Percentiles rank a stretch among this genome's conserved stretches.
Evolutionary conservation across 225 moss, liverwort and hornwort genomes (phyloP).

Genomic region (Physcomitrellopsis africana): DNA sequence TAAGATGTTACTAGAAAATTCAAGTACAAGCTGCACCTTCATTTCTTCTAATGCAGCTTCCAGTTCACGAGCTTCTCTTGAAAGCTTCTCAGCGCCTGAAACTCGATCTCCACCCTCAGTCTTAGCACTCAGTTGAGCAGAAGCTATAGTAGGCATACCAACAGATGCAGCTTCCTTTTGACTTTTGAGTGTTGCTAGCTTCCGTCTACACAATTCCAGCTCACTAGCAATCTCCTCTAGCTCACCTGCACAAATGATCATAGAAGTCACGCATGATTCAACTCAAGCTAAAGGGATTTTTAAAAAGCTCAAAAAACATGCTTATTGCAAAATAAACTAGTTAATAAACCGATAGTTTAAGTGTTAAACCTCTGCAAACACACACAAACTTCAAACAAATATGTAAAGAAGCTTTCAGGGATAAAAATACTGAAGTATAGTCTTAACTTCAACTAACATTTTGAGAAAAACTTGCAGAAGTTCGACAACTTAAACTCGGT

Average conservation of each 20-base stretch:
- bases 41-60: slow-evolving; percentile 86
- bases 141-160: slow-evolving; percentile 62
- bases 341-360: background rate
- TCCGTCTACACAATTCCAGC: slow-evolving; percentile 82
- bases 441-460: background rate
- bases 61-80: slow-evolving; percentile 73
- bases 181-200: slow-evolving; percentile 77
- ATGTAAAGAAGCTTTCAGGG: background rate
- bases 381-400: slow-evolving; percentile 20
- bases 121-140: slow-evolving; percentile 46
- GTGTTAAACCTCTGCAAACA: slow-evolving; percentile 14
- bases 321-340: slow-evolving; percentile 3
- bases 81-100: slow-evolving; percentile 57
- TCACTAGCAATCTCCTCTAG: slow-evolving; percentile 87
- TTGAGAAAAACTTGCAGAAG: background rate
- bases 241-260: slow-evolving; percentile 63
- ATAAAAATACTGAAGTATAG: background rate
- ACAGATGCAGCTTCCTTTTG: slow-evolving; percentile 75
- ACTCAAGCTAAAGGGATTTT: slow-evolving; percentile 7
- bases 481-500: background rate
- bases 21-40: slow-evolving; percentile 58
- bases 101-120: slow-evolving; percentile 70
- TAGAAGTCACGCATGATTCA: slow-evolving; percentile 19
- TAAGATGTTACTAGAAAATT: slow-evolving; percentile 8
- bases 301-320: background rate